Evolutionary conservation across 2,329 filamentous ascomycete genomes (phyloP).

Genomic region (Lojkania enalia): DNA sequence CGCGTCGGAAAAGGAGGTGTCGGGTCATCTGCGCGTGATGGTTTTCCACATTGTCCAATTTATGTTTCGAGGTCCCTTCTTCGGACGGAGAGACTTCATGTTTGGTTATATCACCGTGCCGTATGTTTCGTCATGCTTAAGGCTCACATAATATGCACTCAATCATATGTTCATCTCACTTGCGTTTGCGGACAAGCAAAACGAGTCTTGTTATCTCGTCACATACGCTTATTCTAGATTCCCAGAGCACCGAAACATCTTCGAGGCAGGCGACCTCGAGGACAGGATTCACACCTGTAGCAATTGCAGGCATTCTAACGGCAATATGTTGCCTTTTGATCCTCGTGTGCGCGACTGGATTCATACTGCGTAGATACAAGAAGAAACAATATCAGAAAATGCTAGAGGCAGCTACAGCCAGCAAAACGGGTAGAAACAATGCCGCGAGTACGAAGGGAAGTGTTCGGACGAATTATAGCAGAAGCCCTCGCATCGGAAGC

Average conservation of each 20-base stretch:
- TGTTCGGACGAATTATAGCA: neutral
- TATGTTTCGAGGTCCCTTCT: too few relatives aligned
- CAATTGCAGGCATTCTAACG: conserved; percentile 8
- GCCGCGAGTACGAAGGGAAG: neutral
- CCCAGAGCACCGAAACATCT: neutral
- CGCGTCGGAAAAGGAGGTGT: too few relatives aligned
- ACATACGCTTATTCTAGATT: neutral
- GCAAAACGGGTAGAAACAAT: neutral
- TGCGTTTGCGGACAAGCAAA: too few relatives aligned
- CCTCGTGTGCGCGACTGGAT: neutral
- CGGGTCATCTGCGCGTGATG: too few relatives aligned
- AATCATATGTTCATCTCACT: too few relatives aligned
- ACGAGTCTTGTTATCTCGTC: neutral
- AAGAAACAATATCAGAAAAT: conserved; percentile 7
- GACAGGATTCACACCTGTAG: conserved; percentile 1
- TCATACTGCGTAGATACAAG: conserved; percentile 9
- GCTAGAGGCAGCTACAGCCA: conserved; percentile 5
- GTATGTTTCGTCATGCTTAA: too few relatives aligned
- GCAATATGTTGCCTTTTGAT: conserved; percentile 6
- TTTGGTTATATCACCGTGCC: too few relatives aligned
- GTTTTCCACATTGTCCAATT: too few relatives aligned
- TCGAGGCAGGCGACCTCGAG: neutral
- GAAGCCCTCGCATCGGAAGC: neutral
- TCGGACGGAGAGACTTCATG: too few relatives aligned
- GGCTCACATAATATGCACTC: too few relatives aligned